Base-by-base conservation (phyloP, 805 yeast species). In the Spathaspora boniae region DNA sequence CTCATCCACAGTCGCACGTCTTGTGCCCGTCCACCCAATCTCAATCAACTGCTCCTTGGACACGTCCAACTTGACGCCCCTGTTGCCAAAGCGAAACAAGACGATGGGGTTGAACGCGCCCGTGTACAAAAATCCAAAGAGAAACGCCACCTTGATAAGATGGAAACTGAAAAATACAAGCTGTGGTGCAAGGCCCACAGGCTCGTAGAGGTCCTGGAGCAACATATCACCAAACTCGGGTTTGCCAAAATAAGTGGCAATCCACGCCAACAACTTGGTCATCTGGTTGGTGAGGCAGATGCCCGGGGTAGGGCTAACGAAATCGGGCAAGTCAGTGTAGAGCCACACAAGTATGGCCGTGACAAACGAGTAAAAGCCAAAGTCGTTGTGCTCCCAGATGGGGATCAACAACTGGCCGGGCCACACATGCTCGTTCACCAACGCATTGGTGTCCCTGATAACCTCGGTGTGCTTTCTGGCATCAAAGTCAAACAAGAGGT, bases 1-100 rank as follows among this genome's bases (percentile, higher is more conserved):
- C 44, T 78, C 87, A 26, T 77, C 82, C 18, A 77, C 63, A 15
- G 81, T 72, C 9, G 82, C 82, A 47, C 80, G 80, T 58, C 80
- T 82, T 16, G 93, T 74, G 36, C 96, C 95, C n/a, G 96, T 87
- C 98, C 98, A 93, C 32, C 98, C 98, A 46, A 89, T 64, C 4
- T 61, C 59, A 22, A 78, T 51, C 48, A 89, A 71, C 40, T 74
- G 67, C 12, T 81, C 86, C 42, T 68, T 68, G 33, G 74, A 64
- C 38, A 67, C 51, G n/a, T 58, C 52, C 23, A 40, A 40, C 34
- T 50, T 48, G 31, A 69, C 47, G 9, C 48, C 53, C 5, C 60
- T 48, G 9, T 59, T 39, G 11, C 34, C 29, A 11, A 43, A 33
- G 52, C 68, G 47, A 50, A 58, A 35, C 41, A 59, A 37, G 54